Conservation (phyloP, 768 basidiomycete genomes). For the Suillus variegatus region DNA sequence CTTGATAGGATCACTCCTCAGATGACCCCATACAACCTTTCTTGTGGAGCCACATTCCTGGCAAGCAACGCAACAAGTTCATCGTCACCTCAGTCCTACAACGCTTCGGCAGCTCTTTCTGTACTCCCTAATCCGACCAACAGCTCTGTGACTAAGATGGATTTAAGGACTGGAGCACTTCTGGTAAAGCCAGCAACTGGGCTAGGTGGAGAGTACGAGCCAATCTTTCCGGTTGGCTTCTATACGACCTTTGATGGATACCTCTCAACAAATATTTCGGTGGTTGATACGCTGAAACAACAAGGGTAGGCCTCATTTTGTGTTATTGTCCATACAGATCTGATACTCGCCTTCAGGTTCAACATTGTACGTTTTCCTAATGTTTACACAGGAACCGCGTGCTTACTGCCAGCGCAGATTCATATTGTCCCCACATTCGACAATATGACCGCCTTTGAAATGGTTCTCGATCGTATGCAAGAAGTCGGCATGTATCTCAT, state of each 20-base stretch:
- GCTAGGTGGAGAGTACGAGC: constrained; percentile 48
- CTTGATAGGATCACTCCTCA: constrained; percentile 47
- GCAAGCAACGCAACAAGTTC: constrained; percentile 37
- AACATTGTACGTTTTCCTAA: constrained; percentile 33
- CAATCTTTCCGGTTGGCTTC: constrained; percentile 49
- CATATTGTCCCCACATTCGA: constrained; percentile 72
- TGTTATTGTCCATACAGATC: not conserved
- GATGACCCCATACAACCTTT: constrained; percentile 29
- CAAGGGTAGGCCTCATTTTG: constrained; percentile 23
- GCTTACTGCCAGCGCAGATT: constrained; percentile 38
- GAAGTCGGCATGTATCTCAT: constrained; percentile 70
- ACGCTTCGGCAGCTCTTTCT: constrained; percentile 44
- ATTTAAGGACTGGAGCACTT: constrained; percentile 57
- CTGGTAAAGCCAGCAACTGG: constrained; percentile 54
- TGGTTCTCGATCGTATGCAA: constrained; percentile 71
- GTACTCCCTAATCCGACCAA: constrained; percentile 52
- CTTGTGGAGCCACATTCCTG: constrained; percentile 27
- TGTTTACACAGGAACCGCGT: not conserved
- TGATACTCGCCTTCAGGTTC: constrained; percentile 7
- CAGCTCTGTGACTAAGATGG: constrained; percentile 64
- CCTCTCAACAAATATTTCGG: constrained; percentile 21
- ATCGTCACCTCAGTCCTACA: constrained; percentile 40
- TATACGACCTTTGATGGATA: constrained; percentile 45
- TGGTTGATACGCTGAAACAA: constrained; percentile 33
- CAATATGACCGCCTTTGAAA: constrained; percentile 55